These are phyloP conservation scores for Syncephalastrum contaminatum DNA, from an alignment of 371 early-diverging fungal species.

Conservation along the genomic window DNA sequence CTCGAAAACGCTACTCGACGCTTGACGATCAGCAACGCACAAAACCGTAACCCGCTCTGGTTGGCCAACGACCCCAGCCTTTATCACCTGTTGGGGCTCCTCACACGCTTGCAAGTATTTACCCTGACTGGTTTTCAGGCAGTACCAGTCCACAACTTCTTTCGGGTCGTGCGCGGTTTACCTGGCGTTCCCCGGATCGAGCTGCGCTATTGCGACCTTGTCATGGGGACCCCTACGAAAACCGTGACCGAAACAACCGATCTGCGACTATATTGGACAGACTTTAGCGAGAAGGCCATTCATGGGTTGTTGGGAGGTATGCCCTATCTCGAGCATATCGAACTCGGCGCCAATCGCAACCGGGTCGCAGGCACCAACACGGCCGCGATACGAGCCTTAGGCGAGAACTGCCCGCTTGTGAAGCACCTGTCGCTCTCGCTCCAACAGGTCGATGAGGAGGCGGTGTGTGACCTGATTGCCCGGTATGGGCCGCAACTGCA, in stretches of 20 bases:
- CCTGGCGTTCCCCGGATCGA: constrained; percentile 1
- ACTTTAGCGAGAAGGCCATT: constrained; percentile 34
- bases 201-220: constrained; percentile 8
- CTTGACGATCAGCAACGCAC: constrained; percentile 32
- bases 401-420: constrained; percentile 20
- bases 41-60: constrained; percentile 24
- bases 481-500: constrained; percentile 31
- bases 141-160: constrained; percentile 25
- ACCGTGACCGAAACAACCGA: constrained; percentile 2
- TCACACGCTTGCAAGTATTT: constrained; percentile 18
- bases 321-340: constrained; percentile 26
- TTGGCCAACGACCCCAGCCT: constrained; percentile 8
- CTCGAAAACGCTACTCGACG: constrained; percentile 17
- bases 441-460: constrained; percentile 36
- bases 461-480: constrained; percentile 26
- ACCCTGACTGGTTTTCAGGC: constrained; percentile 36
- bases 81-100: constrained; percentile 12
- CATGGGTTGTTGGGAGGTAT: constrained; percentile 16
- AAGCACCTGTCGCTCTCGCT: constrained; percentile 31
- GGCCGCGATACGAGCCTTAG: constrained; percentile 21
- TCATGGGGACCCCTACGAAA: neutral
- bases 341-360: constrained; percentile 50
- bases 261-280: constrained; percentile 39
- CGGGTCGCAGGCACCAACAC: constrained; percentile 31
- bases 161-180: constrained; percentile 15